These are phyloP conservation scores for Candida xiaguanensis DNA, from an alignment of 805 yeast genomes.

Conservation along the genomic window DNA sequence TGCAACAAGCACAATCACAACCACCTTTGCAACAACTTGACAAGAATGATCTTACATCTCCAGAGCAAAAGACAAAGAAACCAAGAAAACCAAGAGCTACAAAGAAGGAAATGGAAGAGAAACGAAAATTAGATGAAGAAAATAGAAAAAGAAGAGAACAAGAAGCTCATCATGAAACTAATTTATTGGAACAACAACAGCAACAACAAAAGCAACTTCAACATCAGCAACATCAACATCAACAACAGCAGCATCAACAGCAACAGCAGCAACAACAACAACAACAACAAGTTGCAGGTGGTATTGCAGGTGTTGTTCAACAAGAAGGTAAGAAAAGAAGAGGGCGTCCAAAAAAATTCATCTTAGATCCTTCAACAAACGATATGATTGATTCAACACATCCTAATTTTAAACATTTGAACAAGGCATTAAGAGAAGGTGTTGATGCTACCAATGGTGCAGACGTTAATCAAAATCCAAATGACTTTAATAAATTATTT, in stretches of 20 bases:
- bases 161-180: slow-evolving; percentile 1
- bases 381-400: slow-evolving; percentile 39
- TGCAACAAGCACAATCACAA: slow-evolving; percentile 11
- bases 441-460: neutral
- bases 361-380: slow-evolving; percentile 40
- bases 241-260: slow-evolving; percentile 8
- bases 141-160: slow-evolving; percentile 15
- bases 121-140: slow-evolving; percentile 13
- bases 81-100: slow-evolving; percentile 12
- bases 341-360: slow-evolving; percentile 40
- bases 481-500: slow-evolving; percentile 16
- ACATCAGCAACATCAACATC: slow-evolving; percentile 5
- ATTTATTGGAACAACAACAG: slow-evolving; percentile 12
- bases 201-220: slow-evolving; percentile 12
- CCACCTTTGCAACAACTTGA: slow-evolving; percentile 9
- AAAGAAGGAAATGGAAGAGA: slow-evolving; percentile 10
- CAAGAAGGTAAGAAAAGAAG: slow-evolving; percentile 30
- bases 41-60: slow-evolving; percentile 5
- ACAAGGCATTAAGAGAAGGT: slow-evolving; percentile 18
- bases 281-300: too few species aligned
- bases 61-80: slow-evolving; percentile 8
- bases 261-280: too few species aligned
- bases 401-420: slow-evolving; percentile 39
- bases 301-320: slow-evolving; percentile 7
- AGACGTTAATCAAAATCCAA: slow-evolving; percentile 3